Percentiles rank a stretch among this genome's conserved stretches.
phyloP scores from a whole-genome alignment of 805 yeast species.

The Myxozyma monticola region DNA sequence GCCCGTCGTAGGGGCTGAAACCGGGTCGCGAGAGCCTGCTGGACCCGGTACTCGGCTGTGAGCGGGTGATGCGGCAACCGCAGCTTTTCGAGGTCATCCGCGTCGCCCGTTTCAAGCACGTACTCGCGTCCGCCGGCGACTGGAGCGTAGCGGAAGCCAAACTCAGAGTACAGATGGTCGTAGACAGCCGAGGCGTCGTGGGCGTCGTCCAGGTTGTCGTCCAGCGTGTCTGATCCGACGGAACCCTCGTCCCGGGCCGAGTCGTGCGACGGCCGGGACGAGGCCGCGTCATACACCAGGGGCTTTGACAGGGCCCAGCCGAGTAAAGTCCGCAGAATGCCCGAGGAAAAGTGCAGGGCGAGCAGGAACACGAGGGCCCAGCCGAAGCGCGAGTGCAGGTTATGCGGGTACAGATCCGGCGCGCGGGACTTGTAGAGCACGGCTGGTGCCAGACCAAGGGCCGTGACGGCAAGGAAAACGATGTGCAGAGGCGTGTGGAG shows the following conservation, averaged over 20 bases:
- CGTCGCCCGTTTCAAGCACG: slow-evolving; percentile 18
- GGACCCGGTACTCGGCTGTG: slow-evolving; percentile 23
- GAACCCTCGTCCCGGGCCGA: slow-evolving; percentile 13
- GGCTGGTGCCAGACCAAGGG: slow-evolving; percentile 56
- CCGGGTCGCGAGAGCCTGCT: slow-evolving; percentile 17
- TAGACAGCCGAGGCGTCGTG: background rate
- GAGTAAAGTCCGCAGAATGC: slow-evolving; percentile 51
- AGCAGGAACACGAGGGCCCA: slow-evolving; percentile 57
- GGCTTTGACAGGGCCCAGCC: slow-evolving; percentile 42
- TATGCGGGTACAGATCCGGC: slow-evolving; percentile 65
- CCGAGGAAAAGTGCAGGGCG: slow-evolving; percentile 54
- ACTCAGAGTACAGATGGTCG: slow-evolving; percentile 15
- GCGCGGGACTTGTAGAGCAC: slow-evolving; percentile 59
- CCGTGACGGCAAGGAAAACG: slow-evolving; percentile 48
- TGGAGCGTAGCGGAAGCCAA: slow-evolving; percentile 34
- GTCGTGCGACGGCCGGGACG: slow-evolving; percentile 7
- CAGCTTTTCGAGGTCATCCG: slow-evolving; percentile 22
- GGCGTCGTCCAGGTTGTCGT: slow-evolving; percentile 11
- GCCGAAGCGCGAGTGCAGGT: slow-evolving; percentile 69
- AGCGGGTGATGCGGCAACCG: slow-evolving; percentile 18
- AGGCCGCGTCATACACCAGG: background rate
- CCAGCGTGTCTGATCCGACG: slow-evolving; percentile 18
- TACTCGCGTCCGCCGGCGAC: slow-evolving; percentile 36
- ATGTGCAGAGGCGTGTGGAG: slow-evolving; percentile 61
- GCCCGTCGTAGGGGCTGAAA: slow-evolving; percentile 22